Base-by-base conservation (phyloP, 2,329 filamentous ascomycete species). In the Penicillium polonicum region DNA sequence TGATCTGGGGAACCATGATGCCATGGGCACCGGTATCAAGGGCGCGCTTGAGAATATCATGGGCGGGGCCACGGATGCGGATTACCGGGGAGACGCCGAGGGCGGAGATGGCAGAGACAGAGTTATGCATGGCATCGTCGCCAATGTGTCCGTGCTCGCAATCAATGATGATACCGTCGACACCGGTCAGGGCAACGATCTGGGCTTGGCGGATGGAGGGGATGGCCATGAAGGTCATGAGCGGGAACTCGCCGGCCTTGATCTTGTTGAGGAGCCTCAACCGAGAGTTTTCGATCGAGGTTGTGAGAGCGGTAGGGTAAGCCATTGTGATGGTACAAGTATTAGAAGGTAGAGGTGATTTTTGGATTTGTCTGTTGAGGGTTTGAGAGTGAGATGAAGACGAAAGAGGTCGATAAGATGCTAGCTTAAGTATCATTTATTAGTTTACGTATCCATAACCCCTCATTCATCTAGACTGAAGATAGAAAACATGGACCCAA, bases 101-200 rank as follows among this genome's bases (percentile, higher is more conserved):
- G 3, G 68, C 42, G 10, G 68, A 57, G 19, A 70, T 68, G 2
- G 68, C 66, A 23, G 68, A 58, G 13, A 63, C 60, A 2, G 67
- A 63, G 44, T 65, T 69, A 54, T 70, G 68, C 67, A 70, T 70
- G 3, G 65, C 53, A 46, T 70, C 67, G 35, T 70, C 67, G 21
- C 65, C 57, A 35, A 70, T 70, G 35, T 70, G 64, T 4, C 68
- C 68, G 23, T 70, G 67, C 35, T 70, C 68, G 29, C 62, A 66
- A 48, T 66, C 83, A 70, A 88, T 77, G 10, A 90, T 83, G 80
- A 87, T 89, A n/a, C 64, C 66, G 68, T 89, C 87, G 1, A 87
- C 79, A 1, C 85, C 87, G 3, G 81, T 82, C n/a, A 84, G 77
- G 2, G 88, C 86, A 48, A 90, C 75, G 19, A 82, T 77, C 57